These are phyloP conservation scores for Pythium brachiatum DNA, from an alignment of 352 stramenopile species.

Conservation along the genomic window DNA sequence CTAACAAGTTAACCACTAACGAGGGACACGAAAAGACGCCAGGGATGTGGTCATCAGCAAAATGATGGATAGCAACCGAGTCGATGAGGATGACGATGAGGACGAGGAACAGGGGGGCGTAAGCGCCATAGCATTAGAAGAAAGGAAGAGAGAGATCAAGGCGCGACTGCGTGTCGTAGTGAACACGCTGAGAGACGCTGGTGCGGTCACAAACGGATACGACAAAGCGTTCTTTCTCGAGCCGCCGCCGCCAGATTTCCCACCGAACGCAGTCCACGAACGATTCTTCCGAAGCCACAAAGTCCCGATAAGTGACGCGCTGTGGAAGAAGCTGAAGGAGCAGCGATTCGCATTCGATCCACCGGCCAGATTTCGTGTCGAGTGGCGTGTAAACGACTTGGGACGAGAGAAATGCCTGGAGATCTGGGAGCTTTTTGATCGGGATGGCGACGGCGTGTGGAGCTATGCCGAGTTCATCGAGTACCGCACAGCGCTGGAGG, in stretches of 20 bases:
- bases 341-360: slow-evolving; percentile 50
- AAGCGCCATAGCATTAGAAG: slow-evolving; percentile 35
- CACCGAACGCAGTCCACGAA: slow-evolving; percentile 17
- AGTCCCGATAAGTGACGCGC: slow-evolving; percentile 17
- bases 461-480: slow-evolving; percentile 59
- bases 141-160: slow-evolving; percentile 36
- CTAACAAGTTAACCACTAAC: too few relatives aligned
- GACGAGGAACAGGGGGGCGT: not conserved
- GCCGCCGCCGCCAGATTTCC: slow-evolving; percentile 21
- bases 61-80: not conserved
- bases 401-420: slow-evolving; percentile 44
- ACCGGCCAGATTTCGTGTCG: slow-evolving; percentile 27
- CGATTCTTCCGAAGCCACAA: slow-evolving; percentile 36
- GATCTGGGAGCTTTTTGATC: slow-evolving; percentile 57
- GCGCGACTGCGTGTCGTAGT: slow-evolving; percentile 35
- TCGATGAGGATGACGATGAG: slow-evolving; percentile 10
- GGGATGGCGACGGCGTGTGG: slow-evolving; percentile 50
- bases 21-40: not conserved
- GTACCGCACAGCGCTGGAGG: slow-evolving; percentile 46
- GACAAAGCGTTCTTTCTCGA: slow-evolving; percentile 52
- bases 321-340: slow-evolving; percentile 20
- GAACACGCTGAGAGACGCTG: slow-evolving; percentile 43
- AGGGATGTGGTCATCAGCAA: not conserved
- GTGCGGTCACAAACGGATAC: slow-evolving; percentile 55
- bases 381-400: slow-evolving; percentile 44